phyloP scores from a whole-genome alignment of 225 moss, liverwort and hornwort species.

The Pseudoscleropodium purum region DNA sequence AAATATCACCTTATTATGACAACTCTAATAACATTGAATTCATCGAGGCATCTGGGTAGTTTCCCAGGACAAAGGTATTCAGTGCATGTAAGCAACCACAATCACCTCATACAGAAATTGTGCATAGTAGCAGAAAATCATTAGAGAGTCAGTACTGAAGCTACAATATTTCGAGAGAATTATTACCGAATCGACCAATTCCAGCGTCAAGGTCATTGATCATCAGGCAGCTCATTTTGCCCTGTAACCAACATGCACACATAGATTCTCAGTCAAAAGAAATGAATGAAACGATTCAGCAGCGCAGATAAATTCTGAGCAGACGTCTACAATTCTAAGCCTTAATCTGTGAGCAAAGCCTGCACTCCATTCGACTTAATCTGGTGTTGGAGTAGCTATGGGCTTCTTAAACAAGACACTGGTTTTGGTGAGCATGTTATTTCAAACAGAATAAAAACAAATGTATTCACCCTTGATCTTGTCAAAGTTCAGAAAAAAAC shows the following conservation, averaged over 20 bases:
- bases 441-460: not conserved
- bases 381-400: not conserved
- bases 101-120: not conserved
- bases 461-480: not conserved
- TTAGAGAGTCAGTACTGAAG: not conserved
- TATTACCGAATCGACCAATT: slow-evolving; percentile 90
- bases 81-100: not conserved
- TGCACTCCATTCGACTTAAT: not conserved
- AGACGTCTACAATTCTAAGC: not conserved
- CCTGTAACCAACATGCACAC: slow-evolving; percentile 39
- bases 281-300: not conserved
- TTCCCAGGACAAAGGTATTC: not conserved
- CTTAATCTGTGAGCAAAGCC: not conserved
- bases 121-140: not conserved
- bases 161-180: not conserved
- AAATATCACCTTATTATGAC: not conserved
- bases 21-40: not conserved
- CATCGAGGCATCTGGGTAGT: not conserved
- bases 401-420: not conserved
- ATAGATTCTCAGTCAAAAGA: not conserved
- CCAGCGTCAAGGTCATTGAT: slow-evolving; percentile 99
- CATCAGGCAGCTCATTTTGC: slow-evolving; percentile 95
- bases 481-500: not conserved
- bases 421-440: not conserved
- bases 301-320: not conserved